Base-by-base conservation (phyloP, 2,329 filamentous ascomycete species). In the Volutella citrinella region DNA sequence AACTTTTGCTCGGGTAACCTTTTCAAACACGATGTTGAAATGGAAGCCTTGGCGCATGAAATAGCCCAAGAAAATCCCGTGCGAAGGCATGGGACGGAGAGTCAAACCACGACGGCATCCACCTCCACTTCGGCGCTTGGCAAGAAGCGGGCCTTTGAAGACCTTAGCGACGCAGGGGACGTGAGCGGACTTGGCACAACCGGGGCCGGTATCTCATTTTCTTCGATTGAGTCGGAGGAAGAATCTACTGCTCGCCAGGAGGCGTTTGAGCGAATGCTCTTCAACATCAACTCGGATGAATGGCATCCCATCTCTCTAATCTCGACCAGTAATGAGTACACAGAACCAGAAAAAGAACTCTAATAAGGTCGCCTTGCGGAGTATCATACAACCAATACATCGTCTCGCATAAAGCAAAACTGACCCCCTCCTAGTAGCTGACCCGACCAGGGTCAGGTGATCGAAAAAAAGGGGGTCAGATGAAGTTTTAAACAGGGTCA, bases 21-120 rank as follows among this genome's bases (percentile, higher is more conserved):
- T 0, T 94, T 91, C 52, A 61, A 65, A 2, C 80, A 91, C 48
- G 87, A 95, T 45, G 25, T 54, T 6, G 49, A 74, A 34, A 82
- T 89, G 73, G 61, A 69, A 7, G 26, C 28, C 3, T 13, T 55
- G 18, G 25, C 25, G 7, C 30, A 30, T n/a, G 13, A 11, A n/a
- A 8, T 40, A 13, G 22, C 13, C 4, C 19, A 21, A 13, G n/a
- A 29, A 11, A 10, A 16, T 17, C 11, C 11, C 14, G 13, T 14
- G 19, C 10, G 30, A 15, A 32, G 10, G 25, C 7, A n/a, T n/a
- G n/a, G n/a, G n/a, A n/a, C n/a, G n/a, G 22, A 25, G 10, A 54
- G 48, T 16, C 48, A 54, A 27, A 36, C 30, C 10, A 49, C 42
- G 6, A 33, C 37, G 7, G 4, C 33, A 6, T 22, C 24, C 13